These are phyloP conservation scores for Fusarium pilosicola DNA, from an alignment of 2,329 filamentous ascomycete species.

Conservation along the genomic window DNA sequence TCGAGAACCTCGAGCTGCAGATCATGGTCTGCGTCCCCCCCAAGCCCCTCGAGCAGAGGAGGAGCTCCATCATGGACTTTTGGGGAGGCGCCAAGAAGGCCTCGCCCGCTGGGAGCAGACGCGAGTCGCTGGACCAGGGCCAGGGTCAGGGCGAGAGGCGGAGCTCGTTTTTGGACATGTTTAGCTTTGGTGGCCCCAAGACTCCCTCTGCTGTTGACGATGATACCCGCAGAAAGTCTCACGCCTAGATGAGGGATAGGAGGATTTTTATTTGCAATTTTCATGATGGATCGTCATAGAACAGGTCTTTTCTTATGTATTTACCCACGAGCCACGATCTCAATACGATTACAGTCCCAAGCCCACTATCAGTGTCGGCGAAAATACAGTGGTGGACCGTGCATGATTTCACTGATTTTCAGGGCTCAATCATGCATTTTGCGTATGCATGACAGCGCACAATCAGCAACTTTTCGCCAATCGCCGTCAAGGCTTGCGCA, in stretches of 20 bases:
- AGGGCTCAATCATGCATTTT: slow-evolving; percentile 1
- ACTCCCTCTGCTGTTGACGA: slow-evolving; percentile 10
- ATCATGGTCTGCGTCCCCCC: slow-evolving; percentile 30
- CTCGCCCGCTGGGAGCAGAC: slow-evolving; percentile 15
- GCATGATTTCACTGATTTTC: neutral
- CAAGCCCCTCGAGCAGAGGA: slow-evolving; percentile 25
- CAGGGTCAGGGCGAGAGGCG: slow-evolving; percentile 7
- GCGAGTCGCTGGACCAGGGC: slow-evolving; percentile 21
- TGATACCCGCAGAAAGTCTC: slow-evolving; percentile 29
- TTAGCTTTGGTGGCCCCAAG: slow-evolving; percentile 21
- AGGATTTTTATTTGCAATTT: neutral
- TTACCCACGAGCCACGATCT: neutral
- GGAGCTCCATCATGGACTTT: slow-evolving; percentile 34
- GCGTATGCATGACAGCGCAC: neutral
- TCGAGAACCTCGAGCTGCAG: slow-evolving; percentile 32
- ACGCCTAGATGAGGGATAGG: neutral
- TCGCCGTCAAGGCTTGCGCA: neutral
- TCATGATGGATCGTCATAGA: neutral
- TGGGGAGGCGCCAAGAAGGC: slow-evolving; percentile 5
- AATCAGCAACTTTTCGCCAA: neutral
- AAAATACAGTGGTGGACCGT: neutral
- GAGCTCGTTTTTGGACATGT: slow-evolving; percentile 30
- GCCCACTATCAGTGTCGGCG: neutral
- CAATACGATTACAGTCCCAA: neutral
- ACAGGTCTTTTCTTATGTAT: neutral